Base-by-base conservation (phyloP, 2,329 filamentous ascomycete species). In the Pochonia chlamydosporia region DNA sequence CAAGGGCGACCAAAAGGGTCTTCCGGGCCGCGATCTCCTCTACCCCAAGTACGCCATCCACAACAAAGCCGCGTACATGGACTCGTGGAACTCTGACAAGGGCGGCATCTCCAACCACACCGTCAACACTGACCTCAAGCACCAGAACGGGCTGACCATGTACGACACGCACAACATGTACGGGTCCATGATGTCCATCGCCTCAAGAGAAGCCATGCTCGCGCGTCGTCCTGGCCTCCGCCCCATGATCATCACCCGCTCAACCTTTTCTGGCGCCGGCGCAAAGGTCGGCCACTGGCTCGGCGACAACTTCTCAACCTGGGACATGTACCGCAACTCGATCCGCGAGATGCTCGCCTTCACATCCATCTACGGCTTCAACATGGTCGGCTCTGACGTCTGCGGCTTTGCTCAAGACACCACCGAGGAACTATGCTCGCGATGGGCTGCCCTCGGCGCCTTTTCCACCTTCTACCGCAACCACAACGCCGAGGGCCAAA, bases 101-200 rank as follows among this genome's bases (percentile, higher is more conserved):
- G 83, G 80, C 14, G 81, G 84, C 2, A 51, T 66, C 39, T 65
- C 63, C 35, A 63, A 63, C 53, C 81, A 88, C 56, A 86, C 87
- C 1, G 75, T 91, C 23, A 82, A 80, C 50, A 87, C 87, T 0
- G 89, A 93, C 57, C 84, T 88, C 0, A 89, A 85, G 3, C 87
- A 93, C 58, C 71, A 78, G 40, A 85, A 88, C 55, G 87, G 87
- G 4, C 72, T 80, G 1, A 63, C 79, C 35, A 85, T 95, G 60
- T 95, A 95, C 59, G 88, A 95, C 60, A 80, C 88, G 23, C 89
- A 95, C 72, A 93, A 88, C 59, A 67, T 93, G 1, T 92, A 76
- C 58, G 87, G 87, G 1, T 76, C 87, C 57, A 81, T 85, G 61
- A 87, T 91, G 54, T 72, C 89, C 48, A 85, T 86, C 50, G 85